A percentile compares a stretch with the other conserved stretches of the same genome.
Evolutionary conservation across 441 rosid genomes (phyloP).

Genomic region (Lagerstroemia fauriei): DNA sequence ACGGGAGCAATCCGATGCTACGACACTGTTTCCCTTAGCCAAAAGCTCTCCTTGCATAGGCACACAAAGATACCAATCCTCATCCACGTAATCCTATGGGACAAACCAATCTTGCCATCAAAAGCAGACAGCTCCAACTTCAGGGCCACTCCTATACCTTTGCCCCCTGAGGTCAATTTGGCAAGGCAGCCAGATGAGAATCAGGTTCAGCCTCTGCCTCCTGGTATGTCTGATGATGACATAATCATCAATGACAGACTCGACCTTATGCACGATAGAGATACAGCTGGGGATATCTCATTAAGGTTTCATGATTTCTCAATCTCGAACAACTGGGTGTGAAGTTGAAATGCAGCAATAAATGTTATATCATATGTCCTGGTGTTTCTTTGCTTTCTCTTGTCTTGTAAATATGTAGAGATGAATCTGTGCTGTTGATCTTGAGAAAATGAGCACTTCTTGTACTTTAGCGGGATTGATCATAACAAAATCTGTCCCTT

Average conservation of each 20-base stretch:
- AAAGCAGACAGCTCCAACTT: slow-evolving; percentile 31
- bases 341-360: slow-evolving; percentile 8
- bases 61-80: slow-evolving; percentile 74
- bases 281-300: slow-evolving; percentile 70
- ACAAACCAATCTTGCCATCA: slow-evolving; percentile 40
- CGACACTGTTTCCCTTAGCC: slow-evolving; percentile 90
- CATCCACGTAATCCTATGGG: slow-evolving; percentile 72
- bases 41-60: slow-evolving; percentile 84
- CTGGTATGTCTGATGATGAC: slow-evolving; percentile 30
- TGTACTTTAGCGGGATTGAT: neutral
- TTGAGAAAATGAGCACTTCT: neutral
- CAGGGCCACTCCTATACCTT: slow-evolving; percentile 39
- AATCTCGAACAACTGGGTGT: slow-evolving; percentile 67
- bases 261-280: slow-evolving; percentile 49
- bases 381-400: neutral
- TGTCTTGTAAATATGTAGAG: neutral
- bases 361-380: neutral
- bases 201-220: slow-evolving; percentile 62
- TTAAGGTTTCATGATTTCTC: slow-evolving; percentile 80
- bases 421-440: neutral
- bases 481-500: neutral
- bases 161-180: slow-evolving; percentile 44
- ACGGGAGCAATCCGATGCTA: slow-evolving; percentile 84
- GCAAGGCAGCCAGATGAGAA: slow-evolving; percentile 55
- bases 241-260: slow-evolving; percentile 17